Conservation (phyloP, 371 early-diverging fungal genomes). For the Basidiobolus meristosporus region DNA sequence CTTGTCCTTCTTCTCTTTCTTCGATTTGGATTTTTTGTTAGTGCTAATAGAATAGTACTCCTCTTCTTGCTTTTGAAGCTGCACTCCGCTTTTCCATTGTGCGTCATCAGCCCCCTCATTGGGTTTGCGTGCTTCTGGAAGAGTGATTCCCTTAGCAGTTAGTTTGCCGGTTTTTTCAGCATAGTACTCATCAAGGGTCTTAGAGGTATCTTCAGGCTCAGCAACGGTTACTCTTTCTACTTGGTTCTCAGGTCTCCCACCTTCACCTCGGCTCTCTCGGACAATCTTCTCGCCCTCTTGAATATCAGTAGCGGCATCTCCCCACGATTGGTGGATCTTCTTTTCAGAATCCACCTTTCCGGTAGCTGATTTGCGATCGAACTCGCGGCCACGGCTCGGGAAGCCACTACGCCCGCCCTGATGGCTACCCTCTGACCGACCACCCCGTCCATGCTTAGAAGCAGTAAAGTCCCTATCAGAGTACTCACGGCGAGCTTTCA, state of each 20-base stretch:
- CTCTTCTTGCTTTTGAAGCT: constrained; percentile 40
- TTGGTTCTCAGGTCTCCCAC: neutral
- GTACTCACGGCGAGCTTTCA: too few relatives aligned
- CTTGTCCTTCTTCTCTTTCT: constrained; percentile 35
- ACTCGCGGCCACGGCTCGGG: constrained; percentile 34
- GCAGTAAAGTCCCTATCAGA: too few relatives aligned
- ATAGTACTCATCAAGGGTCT: constrained; percentile 62
- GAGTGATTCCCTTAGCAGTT: constrained; percentile 10
- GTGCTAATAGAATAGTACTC: constrained; percentile 20
- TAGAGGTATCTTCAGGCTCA: constrained; percentile 46
- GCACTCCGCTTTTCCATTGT: constrained; percentile 57
- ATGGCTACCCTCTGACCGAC: constrained; percentile 9
- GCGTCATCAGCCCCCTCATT: constrained; percentile 61
- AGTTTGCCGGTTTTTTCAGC: constrained; percentile 40
- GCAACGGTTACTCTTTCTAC: constrained; percentile 19
- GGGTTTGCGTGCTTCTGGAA: constrained; percentile 47
- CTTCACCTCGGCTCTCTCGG: constrained; percentile 7
- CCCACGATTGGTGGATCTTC: constrained; percentile 71
- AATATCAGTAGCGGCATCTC: constrained; percentile 24
- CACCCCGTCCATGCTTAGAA: too few relatives aligned
- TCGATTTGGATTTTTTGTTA: constrained; percentile 6
- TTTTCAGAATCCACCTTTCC: constrained; percentile 59
- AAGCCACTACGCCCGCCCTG: constrained; percentile 16
- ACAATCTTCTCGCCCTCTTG: constrained; percentile 16
- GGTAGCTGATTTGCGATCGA: constrained; percentile 64